These are phyloP conservation scores for Monosporozyma unispora DNA, from an alignment of 805 yeast genomes.

Conservation along the genomic window DNA sequence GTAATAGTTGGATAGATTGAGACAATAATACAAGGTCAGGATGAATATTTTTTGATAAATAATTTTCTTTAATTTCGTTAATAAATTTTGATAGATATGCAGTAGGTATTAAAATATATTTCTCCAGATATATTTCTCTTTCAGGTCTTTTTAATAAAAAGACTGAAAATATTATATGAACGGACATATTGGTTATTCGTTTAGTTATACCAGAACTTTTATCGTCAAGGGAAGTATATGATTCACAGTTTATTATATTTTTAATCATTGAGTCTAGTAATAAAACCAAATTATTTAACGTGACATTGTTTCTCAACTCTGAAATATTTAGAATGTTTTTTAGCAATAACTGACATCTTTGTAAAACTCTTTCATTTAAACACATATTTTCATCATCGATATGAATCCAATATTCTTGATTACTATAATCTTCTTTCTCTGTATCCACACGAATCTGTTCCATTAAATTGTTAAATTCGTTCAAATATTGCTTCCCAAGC, in stretches of 20 bases:
- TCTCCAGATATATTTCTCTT: slow-evolving; percentile 39
- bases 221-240: not conserved
- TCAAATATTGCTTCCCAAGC: slow-evolving; percentile 16
- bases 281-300: slow-evolving; percentile 7
- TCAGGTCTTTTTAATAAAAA: slow-evolving; percentile 36
- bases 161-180: slow-evolving; percentile 33
- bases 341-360: slow-evolving; percentile 11
- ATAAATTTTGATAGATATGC: slow-evolving; percentile 32
- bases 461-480: slow-evolving; percentile 13
- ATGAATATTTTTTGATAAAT: not conserved
- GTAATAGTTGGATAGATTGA: slow-evolving; percentile 15
- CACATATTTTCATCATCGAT: slow-evolving; percentile 8
- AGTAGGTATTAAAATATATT: slow-evolving; percentile 34
- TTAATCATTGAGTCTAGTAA: slow-evolving; percentile 14
- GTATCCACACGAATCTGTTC: not conserved
- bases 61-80: slow-evolving; percentile 12
- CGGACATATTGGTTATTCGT: slow-evolving; percentile 28
- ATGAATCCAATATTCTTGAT: slow-evolving; percentile 16
- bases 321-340: slow-evolving; percentile 14
- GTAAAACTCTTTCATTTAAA: slow-evolving; percentile 10
- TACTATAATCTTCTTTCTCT: not conserved
- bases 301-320: slow-evolving; percentile 7
- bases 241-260: slow-evolving; percentile 13
- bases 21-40: slow-evolving; percentile 11
- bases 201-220: slow-evolving; percentile 8